Evolutionary conservation across 331 rosid species (phyloP), one percentile per base, ranked within the genome.

Genomic region (Pyracantha coccinea): DNA sequence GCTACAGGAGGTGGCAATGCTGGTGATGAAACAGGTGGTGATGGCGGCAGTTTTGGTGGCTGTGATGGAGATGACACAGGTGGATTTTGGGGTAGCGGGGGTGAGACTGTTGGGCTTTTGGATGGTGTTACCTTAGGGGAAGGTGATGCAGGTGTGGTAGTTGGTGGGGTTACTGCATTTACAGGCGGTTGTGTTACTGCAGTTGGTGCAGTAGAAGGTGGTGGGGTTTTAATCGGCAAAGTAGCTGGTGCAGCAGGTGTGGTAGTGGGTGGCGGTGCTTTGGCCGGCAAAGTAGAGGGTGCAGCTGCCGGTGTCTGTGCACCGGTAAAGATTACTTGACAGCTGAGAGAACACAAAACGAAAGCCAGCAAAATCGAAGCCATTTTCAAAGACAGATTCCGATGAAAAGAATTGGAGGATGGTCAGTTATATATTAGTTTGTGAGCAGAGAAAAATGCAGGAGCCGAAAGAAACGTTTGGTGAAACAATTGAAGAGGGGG

Each of bases 41-140:
- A 5, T 35, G 78, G 79, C 4, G 57, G 83, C 24, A 64, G 72
- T 14, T 75, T 27, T 31, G 84, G 97, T 72, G 98, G 88, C 50
- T 75, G 80, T 4, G 86, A 57, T 15, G 97, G 97, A 62, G 90
- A 14, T 7, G 85, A 62, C 38, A 78, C 80, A 10, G 96, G 92
- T 65, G 97, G 75, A 58, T 17, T 67, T 71, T 82, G 93, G 53
- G 92, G 87, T 68, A 83, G 87, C 45, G 89, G 91, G 64, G 81
- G 88, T 23, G 90, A 84, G 5, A 78, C 80, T 4, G 75, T 69
- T 16, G 93, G 87, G 77, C 85, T 86, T 58, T 64, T 33, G 52
- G 81, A 75, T 1, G 98, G 91, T 52, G 90, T 80, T 38, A 68
- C 84, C 66, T 80, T 86, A 27, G 93, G 93, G 58, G 91, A 57